Evolutionary conservation across 441 rosid genomes (phyloP), one percentile per base, ranked within the genome.

Genomic region (Adansonia rubrostipa): DNA sequence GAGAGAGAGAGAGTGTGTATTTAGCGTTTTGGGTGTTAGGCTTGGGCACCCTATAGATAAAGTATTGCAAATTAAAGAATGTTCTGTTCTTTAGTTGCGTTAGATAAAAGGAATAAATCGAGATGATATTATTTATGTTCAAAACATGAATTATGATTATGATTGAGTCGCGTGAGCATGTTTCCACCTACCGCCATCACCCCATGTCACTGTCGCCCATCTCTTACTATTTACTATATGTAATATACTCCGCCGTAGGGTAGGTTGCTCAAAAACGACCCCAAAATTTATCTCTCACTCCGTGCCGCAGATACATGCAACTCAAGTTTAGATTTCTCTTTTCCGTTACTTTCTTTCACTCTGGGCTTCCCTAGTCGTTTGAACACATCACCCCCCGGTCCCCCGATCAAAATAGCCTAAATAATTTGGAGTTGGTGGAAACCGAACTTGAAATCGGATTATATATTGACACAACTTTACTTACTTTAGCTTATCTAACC

Each of bases 61-160:
- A 71, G 17, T 53, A 28, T 9, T 11, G 48, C 13, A 36, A 36
- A 36, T 36, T 1, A 33, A 71, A 33, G 19, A 14, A 48, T 28
- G 5, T 11, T 1, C 3, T 24, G 53, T 65, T 76, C n/a, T 10
- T 76, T 76, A 64, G 63, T 76, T 0, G 68, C 40, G 24, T 33
- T 14, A 10, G 24, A 45, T 74, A 5, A 57, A 24, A 15, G 45
- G 58, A 53, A 36, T 36, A 36, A 36, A 6, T 65, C 53, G 51
- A 19, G n/a, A 36, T 4, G 54, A 74, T 20, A 54, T 48, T 69
- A 47, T 68, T 53, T 15, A 76, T 80, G 74, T 84, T 84, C 87
- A 85, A 84, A 81, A 83, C 80, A 78, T 76, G 74, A 80, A 86
- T 85, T 89, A 86, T 88, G 72, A 78, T 53, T 66, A 77, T 81